phyloP scores from a whole-genome alignment of 2,329 filamentous ascomycete genomes.

The Pseudogymnoascus sp. region DNA sequence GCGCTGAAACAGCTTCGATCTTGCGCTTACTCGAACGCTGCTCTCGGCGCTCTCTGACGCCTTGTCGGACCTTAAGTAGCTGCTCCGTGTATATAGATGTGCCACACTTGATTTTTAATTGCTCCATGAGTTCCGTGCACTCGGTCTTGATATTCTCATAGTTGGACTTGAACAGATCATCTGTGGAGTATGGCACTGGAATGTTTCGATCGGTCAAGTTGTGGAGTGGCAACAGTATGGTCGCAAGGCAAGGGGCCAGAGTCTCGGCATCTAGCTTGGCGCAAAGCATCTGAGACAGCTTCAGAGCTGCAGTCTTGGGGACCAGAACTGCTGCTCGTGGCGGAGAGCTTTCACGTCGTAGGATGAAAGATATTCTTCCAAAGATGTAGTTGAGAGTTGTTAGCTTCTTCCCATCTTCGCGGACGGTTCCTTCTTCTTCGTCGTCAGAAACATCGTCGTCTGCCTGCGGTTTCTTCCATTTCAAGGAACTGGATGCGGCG shows the following conservation, averaged over 20 bases:
- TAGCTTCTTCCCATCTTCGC: constrained; percentile 41
- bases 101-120: constrained; percentile 79
- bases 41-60: constrained; percentile 65
- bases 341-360: constrained; percentile 67
- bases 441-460: constrained; percentile 36
- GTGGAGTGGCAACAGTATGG: constrained; percentile 63
- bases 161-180: constrained; percentile 60
- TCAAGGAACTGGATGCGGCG: constrained; percentile 51
- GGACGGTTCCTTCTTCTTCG: constrained; percentile 35
- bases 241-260: constrained; percentile 57
- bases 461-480: constrained; percentile 39
- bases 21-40: constrained; percentile 76
- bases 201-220: constrained; percentile 79
- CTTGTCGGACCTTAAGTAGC: constrained; percentile 65
- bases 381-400: constrained; percentile 68
- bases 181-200: constrained; percentile 62
- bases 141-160: constrained; percentile 67
- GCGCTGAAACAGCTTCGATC: constrained; percentile 77
- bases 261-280: constrained; percentile 52
- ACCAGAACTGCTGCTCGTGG: constrained; percentile 56
- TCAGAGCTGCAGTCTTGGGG: constrained; percentile 69
- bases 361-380: constrained; percentile 67
- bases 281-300: constrained; percentile 65
- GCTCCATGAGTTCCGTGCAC: constrained; percentile 70
- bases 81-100: constrained; percentile 70